These are phyloP conservation scores for Dendrobium nobile DNA, from an alignment of 106 monocot species.

Conservation along the genomic window DNA sequence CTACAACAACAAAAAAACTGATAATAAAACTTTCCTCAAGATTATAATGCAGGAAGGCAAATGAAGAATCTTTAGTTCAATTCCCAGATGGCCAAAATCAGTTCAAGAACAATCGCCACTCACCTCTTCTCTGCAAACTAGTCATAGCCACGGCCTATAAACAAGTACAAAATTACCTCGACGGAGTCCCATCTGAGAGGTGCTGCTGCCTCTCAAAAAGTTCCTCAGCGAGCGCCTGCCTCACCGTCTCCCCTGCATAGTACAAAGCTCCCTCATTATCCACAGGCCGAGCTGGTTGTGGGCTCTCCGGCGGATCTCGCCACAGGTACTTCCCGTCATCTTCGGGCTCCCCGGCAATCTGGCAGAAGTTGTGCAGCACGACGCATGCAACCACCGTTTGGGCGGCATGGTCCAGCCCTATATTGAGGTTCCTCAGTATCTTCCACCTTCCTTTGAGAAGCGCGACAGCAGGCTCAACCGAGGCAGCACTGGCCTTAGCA, in stretches of 20 bases:
- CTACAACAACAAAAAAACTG: not conserved
- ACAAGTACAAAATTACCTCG: constrained; percentile 13
- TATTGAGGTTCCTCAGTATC: constrained; percentile 27
- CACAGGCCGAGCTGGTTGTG: constrained; percentile 22
- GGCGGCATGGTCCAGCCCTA: constrained; percentile 17
- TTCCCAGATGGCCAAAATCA: not conserved
- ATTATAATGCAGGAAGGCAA: not conserved
- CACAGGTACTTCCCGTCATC: constrained; percentile 49
- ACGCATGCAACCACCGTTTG: constrained; percentile 23
- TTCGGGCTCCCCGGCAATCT: constrained; percentile 48
- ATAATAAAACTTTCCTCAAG: not conserved
- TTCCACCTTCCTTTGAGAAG: constrained; percentile 36
- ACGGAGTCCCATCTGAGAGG: constrained; percentile 4
- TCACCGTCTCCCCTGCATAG: constrained; percentile 34
- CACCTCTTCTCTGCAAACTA: not conserved
- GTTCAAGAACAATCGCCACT: not conserved
- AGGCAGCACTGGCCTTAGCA: constrained; percentile 20
- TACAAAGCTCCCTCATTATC: constrained; percentile 39
- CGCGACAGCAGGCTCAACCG: constrained; percentile 31
- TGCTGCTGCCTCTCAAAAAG: constrained; percentile 35
- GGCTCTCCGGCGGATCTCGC: constrained; percentile 50
- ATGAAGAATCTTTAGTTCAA: not conserved
- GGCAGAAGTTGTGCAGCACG: constrained; percentile 48
- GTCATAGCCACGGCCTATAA: not conserved
- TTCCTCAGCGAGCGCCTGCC: constrained; percentile 53